Evolutionary conservation across 1,284 basidiomycete genomes (phyloP).

Genomic region (Cryptococcus deneoformans): DNA sequence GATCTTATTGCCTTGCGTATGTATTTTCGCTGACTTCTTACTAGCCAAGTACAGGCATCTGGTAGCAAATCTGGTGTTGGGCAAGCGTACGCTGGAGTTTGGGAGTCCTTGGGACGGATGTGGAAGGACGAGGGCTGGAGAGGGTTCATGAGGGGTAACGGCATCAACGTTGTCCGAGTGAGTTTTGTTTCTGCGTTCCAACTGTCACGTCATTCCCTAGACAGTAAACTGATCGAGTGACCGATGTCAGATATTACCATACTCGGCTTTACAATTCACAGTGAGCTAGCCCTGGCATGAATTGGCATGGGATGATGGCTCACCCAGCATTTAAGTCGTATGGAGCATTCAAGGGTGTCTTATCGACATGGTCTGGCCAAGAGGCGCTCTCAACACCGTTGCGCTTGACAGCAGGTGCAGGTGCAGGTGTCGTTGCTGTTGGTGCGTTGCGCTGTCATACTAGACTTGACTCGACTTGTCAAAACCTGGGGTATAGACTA

Average conservation of each 20-base stretch:
- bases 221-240: not conserved
- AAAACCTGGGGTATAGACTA: not conserved
- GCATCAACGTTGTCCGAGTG: conserved; percentile 82
- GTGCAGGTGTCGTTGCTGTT: conserved; percentile 88
- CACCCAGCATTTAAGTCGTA: conserved; percentile 52
- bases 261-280: conserved; percentile 86
- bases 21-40: not conserved
- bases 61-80: conserved; percentile 30
- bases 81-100: conserved; percentile 77
- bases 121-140: conserved; percentile 88
- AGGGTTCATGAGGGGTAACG: conserved; percentile 81
- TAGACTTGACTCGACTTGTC: no score
- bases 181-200: conserved; percentile 10
- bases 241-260: conserved; percentile 47
- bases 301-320: not conserved
- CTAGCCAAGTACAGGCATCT: conserved; percentile 69
- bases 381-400: conserved; percentile 77
- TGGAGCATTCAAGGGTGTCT: conserved; percentile 79
- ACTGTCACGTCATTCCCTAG: not conserved
- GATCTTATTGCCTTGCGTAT: not conserved
- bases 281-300: conserved; percentile 35
- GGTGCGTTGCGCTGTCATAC: conserved; percentile 53
- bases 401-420: conserved; percentile 74
- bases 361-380: conserved; percentile 54
- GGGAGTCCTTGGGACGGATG: conserved; percentile 74